Percentiles rank a stretch among this genome's conserved stretches.
Evolutionary conservation across 495 filamentous ascomycete species (phyloP).

Genomic region (Podospora appendiculata): DNA sequence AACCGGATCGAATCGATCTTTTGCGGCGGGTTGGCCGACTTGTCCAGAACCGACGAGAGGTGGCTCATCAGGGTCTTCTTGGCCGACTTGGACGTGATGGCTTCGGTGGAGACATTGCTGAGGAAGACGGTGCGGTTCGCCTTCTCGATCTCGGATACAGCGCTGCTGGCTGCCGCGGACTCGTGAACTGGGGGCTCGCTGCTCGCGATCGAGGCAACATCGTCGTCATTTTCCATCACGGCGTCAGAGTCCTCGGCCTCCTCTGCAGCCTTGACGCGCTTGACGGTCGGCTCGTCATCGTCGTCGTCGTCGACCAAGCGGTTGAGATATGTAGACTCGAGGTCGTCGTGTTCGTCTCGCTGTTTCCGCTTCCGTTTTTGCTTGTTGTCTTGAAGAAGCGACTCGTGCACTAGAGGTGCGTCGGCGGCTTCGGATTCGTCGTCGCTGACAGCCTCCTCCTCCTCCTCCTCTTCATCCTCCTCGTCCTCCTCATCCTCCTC

Average conservation of each 20-base stretch:
- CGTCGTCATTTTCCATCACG: constrained; percentile 10
- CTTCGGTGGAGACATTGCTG: constrained; percentile 76
- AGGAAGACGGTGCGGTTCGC: constrained; percentile 88
- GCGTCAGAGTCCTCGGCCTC: constrained; percentile 17
- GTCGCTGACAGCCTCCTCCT: constrained; percentile 32
- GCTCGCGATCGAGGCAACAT: constrained; percentile 7
- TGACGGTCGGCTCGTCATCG: constrained; percentile 25
- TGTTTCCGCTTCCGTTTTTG: constrained; percentile 72
- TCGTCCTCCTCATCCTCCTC: constrained; percentile 21
- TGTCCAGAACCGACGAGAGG: constrained; percentile 43
- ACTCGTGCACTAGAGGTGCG: too few species aligned
- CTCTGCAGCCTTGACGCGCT: constrained; percentile 38
- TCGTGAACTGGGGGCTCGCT: constrained; percentile 35
- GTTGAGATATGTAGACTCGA: constrained; percentile 77
- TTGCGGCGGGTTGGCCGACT: constrained; percentile 41
- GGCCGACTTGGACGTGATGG: constrained; percentile 71
- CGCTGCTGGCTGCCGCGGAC: constrained; percentile 35
- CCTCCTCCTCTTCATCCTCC: constrained; percentile 21
- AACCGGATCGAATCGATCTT: constrained; percentile 87
- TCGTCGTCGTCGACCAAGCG: constrained; percentile 51
- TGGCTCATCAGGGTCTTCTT: constrained; percentile 71
- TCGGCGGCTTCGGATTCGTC: constrained; percentile 28
- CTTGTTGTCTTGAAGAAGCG: constrained; percentile 18
- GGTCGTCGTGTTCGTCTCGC: constrained; percentile 57
- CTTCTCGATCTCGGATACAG: constrained; percentile 63